Conservation (phyloP, 345 rosid species). For the Zanthoxylum bungeanum region DNA sequence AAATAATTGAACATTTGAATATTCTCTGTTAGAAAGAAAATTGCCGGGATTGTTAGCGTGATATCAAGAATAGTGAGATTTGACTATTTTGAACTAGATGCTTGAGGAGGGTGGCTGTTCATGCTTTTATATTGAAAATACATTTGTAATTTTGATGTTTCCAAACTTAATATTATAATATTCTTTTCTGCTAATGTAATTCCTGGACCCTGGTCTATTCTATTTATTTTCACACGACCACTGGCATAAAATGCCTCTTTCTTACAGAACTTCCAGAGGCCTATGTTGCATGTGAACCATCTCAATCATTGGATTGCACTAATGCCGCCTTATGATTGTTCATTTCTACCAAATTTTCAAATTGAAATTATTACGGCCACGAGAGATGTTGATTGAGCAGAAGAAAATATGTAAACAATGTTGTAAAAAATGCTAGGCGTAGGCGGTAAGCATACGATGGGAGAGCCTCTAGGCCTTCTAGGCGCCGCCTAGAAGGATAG, state of each 20-base stretch:
- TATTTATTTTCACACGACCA: neutral
- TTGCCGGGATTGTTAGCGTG: conserved; percentile 2
- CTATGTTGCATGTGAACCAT: neutral
- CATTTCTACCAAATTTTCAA: neutral
- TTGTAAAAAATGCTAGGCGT: too few relatives aligned
- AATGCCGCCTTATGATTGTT: neutral
- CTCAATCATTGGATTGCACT: neutral
- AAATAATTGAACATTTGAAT: neutral
- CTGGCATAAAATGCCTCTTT: neutral
- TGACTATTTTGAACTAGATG: neutral
- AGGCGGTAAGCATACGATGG: too few relatives aligned
- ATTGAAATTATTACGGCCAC: neutral
- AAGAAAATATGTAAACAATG: neutral
- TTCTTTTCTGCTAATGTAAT: too few relatives aligned
- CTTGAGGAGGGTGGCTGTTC: neutral
- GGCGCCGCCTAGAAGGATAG: too few relatives aligned
- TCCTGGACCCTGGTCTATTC: neutral
- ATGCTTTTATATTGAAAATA: neutral
- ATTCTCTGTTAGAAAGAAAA: neutral
- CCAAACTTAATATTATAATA: neutral
- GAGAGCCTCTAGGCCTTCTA: too few relatives aligned
- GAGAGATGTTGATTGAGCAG: neutral
- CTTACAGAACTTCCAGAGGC: neutral
- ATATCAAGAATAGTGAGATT: neutral
- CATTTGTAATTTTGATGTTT: neutral